phyloP scores from a whole-genome alignment of 441 rosid species.

The Erysimum cheiri region DNA sequence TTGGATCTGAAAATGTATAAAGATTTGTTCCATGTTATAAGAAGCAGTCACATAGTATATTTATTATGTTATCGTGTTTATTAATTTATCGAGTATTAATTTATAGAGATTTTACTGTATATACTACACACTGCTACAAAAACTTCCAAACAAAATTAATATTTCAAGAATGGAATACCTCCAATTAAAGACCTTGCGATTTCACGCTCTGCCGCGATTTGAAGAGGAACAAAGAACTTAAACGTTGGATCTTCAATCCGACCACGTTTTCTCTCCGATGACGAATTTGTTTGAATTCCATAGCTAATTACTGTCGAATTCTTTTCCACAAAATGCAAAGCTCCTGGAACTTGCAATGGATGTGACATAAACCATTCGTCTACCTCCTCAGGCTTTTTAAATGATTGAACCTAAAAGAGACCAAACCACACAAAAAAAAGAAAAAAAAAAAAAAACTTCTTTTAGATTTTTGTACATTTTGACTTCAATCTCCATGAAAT shows the following conservation, averaged over 20 bases:
- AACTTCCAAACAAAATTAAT: too few relatives aligned
- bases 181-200: conserved; percentile 79
- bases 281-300: conserved; percentile 89
- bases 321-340: conserved; percentile 69
- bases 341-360: conserved; percentile 69
- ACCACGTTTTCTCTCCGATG: conserved; percentile 60
- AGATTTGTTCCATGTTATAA: conserved; percentile 6
- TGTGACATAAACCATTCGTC: conserved; percentile 73
- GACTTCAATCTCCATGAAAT: too few relatives aligned
- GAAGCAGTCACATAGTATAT: conserved; percentile 5
- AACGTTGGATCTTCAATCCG: conserved; percentile 80
- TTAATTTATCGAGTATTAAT: too few relatives aligned
- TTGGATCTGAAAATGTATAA: conserved; percentile 55
- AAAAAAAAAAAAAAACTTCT: not conserved
- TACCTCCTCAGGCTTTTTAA: conserved; percentile 64
- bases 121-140: not conserved
- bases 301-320: conserved; percentile 70
- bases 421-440: not conserved
- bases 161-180: conserved; percentile 55
- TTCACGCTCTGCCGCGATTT: conserved; percentile 94
- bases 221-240: conserved; percentile 89
- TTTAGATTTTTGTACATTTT: too few relatives aligned
- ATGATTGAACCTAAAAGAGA: conserved; percentile 68
- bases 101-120: too few relatives aligned
- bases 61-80: too few relatives aligned